Evolutionary conservation across 352 stramenopile species (phyloP), one percentile per base, ranked within the genome.

Genomic region (Phytophthora meadii): DNA sequence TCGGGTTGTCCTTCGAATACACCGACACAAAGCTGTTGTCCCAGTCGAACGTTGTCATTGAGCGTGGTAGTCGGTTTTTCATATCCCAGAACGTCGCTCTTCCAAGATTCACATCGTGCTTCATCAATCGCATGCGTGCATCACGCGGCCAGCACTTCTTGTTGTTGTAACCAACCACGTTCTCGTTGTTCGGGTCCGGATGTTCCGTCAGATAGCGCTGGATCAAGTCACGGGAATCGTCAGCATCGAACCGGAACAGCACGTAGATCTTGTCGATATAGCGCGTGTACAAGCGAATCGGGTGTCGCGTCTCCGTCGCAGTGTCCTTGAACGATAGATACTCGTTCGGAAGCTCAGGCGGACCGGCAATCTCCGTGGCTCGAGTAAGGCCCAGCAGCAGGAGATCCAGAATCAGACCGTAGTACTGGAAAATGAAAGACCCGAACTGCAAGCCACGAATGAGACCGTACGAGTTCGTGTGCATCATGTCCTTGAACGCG

Each of bases 181-280:
- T 99, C 68, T 99, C 98, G 78, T 99, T 99, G 81, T 99, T 99
- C 10, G 98, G 98, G 77, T 99, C 98, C 19, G 98, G 98, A 68
- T 99, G 96, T 73, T 99, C 98, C 11, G 98, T 99, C 54, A 99
- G 81, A 73, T 99, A 99, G 2, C 98, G 88, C 79, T 99, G 98
- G 61, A 99, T 99, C 40, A 99, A 82, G 68, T 99, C 98, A 41
- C 98, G 98, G 25, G 94, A 95, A 68, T 99, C 97, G 45, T 99
- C 97, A 0, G 94, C 84, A 64, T 99, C 97, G 65, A 99, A 99
- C 30, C 97, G 97, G 82, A 99, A 99, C 12, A 99, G 65, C 56
- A 99, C 98, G 79, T 99, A 99, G 22, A 99, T 94, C 73, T 98
- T 98, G 81, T 99, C 98, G 60, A 99, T 97, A 74, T 99, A 99